phyloP scores from a whole-genome alignment of 2,329 filamentous ascomycete genomes.

The Geosmithia morbida region DNA sequence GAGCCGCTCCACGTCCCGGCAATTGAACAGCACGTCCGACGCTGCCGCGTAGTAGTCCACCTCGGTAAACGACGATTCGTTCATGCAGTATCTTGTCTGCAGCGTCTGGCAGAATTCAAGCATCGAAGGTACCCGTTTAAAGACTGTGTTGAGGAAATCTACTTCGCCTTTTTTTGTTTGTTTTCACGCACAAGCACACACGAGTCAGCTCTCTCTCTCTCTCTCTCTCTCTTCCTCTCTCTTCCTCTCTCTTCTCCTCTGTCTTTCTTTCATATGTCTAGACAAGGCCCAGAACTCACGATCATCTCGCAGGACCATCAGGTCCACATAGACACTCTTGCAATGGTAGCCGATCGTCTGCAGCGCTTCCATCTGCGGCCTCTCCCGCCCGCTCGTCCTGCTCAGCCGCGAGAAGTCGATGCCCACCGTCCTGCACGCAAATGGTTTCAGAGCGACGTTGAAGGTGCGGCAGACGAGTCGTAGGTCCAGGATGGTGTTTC shows the following conservation, averaged over 20 bases:
- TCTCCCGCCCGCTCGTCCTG: constrained; percentile 15
- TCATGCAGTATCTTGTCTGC: constrained; percentile 31
- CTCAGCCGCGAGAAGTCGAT: constrained; percentile 35
- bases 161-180: constrained; percentile 37
- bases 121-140: constrained; percentile 30
- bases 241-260: not conserved
- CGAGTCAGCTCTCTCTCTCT: not conserved
- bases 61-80: constrained; percentile 32
- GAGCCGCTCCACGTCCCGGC: constrained; percentile 28
- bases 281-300: constrained; percentile 15
- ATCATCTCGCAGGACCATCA: constrained; percentile 38
- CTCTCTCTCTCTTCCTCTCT: not conserved
- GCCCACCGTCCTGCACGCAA: constrained; percentile 29
- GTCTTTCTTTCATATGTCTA: not conserved
- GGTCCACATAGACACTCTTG: constrained; percentile 33
- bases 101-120: constrained; percentile 26
- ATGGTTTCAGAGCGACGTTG: constrained; percentile 28
- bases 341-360: constrained; percentile 30
- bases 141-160: constrained; percentile 28
- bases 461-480: constrained; percentile 35
- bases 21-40: constrained; percentile 26
- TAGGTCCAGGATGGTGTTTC: constrained; percentile 27
- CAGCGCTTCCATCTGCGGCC: constrained; percentile 23
- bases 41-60: constrained; percentile 27
- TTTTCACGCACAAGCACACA: constrained; percentile 26